Evolutionary conservation across 257 asterid species (phyloP), one percentile per base, ranked within the genome.

Genomic region (Forsythia suspensa): DNA sequence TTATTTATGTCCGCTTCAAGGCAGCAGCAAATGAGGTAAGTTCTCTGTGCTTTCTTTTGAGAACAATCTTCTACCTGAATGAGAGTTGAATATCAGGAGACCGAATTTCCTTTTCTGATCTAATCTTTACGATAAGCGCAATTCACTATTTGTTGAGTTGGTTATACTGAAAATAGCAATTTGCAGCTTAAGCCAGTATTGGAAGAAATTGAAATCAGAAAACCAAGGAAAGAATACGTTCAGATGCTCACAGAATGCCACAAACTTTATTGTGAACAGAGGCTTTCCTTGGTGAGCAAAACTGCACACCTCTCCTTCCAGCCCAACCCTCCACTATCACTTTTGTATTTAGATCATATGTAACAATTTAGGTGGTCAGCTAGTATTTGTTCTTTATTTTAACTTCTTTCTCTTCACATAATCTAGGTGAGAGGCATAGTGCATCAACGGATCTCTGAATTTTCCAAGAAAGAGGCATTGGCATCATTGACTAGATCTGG

Each of bases 401-500:
- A n/a, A 6, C 10, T 20, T 40, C 46, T 74, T 48, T 66, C 29
- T 12, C 73, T 84, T 78, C 65, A 55, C 76, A 41, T 75, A 42
- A 78, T 76, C 41, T 81, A 96, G 99, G 96, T 96, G 83, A 90
- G 87, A 85, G 91, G 89, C 85, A 91, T 92, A 77, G 98, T 90
- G 73, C 97, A 91, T 75, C 99, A 96, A 72, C 87, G 98, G 77
- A 91, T 96, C 77, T 91, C 97, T 65, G 99, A 94, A 75, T 92
- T 88, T 85, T 71, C 98, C 71, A 94, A 91, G 92, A 96, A 87
- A 83, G 98, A 96, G 86, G 91, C 90, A 70, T 80, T 96, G 85
- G 90, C 97, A 4, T 94, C 98, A 73, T 86, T 94, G 90, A 92
- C 93, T 80, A 89, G 99, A 92, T 96, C 97, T 84, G 98, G 99